Conservation (phyloP, 176 grass and related monocot genomes). For the Hordeum vulgare region MorexV3_pseudomolecules_assembly NC_058518.1:508327837-508328336, state of each 20-base stretch:
- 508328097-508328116: too few relatives aligned
- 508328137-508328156: constrained; percentile 95
- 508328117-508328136: constrained; percentile 94
- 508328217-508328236: background rate
- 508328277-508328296: too few relatives aligned
- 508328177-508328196: background rate
- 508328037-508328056: background rate
- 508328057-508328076: background rate
- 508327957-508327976: background rate
- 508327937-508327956: background rate
- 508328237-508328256: background rate
- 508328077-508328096: too few relatives aligned
- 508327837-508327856: background rate
- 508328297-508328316: too few relatives aligned
- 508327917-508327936: background rate
- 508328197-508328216: background rate
- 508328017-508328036: too few relatives aligned
- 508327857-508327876: background rate
- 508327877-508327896: background rate
- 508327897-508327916: background rate
- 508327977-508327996: background rate
- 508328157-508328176: constrained; percentile 6
- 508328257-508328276: too few relatives aligned
- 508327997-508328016: background rate
- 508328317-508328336: too few relatives aligned